phyloP scores from a whole-genome alignment of 768 basidiomycete genomes.

The Gymnopilus junonius region DNA sequence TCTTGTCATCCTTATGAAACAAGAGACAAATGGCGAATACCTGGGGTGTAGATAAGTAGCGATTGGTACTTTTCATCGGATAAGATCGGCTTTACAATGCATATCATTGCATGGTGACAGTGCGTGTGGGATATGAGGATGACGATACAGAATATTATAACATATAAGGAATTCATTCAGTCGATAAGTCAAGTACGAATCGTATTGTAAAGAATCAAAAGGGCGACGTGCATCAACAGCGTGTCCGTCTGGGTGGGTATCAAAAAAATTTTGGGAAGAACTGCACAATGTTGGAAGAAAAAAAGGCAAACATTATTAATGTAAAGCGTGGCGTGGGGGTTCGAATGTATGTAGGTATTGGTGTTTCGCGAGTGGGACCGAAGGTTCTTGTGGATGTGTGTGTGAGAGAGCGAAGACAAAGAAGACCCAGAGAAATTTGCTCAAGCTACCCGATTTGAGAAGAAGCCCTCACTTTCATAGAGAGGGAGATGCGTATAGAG shows the following conservation, averaged over 20 bases:
- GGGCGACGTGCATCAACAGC: conserved; percentile 17
- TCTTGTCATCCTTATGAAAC: conserved; percentile 4
- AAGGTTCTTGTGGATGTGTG: not conserved
- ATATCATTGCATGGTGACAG: conserved; percentile 1
- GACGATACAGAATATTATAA: conserved; percentile 11
- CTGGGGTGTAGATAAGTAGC: conserved; percentile 2
- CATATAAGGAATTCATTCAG: conserved; percentile 12
- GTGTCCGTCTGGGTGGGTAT: conserved; percentile 22
- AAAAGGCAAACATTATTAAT: not conserved
- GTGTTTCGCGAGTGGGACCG: not conserved
- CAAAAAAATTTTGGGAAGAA: conserved; percentile 1
- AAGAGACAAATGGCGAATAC: not conserved
- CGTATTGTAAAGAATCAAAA: conserved; percentile 12
- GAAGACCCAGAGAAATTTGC: not conserved
- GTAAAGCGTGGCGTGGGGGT: not conserved
- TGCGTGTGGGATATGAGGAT: conserved; percentile 2
- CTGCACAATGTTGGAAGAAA: not conserved
- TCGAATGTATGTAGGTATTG: not conserved
- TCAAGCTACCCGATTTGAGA: conserved; percentile 11
- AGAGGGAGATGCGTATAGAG: conserved; percentile 76
- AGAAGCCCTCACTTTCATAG: conserved; percentile 72
- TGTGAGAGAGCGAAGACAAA: not conserved
- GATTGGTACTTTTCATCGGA: conserved; percentile 2
- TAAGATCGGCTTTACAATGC: conserved; percentile 9
- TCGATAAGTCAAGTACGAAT: conserved; percentile 9